Base-by-base conservation (phyloP, 1,139 yeast genomes). In the Zygosaccharomyces sapae region DNA sequence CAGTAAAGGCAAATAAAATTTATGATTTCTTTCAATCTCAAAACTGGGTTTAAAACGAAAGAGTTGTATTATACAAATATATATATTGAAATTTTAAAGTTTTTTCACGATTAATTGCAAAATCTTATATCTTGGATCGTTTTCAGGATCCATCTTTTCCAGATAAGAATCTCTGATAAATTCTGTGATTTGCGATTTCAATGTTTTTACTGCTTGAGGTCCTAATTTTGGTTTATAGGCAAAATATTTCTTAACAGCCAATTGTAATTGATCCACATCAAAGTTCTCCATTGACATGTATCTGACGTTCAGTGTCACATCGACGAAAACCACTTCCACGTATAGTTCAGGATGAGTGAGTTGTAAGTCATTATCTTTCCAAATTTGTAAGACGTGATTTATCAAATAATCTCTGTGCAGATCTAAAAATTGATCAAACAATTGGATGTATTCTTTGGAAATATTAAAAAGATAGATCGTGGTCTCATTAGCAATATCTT, bases 11-110 rank as follows among this genome's bases (percentile, higher is more conserved):
- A 1, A 82, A 88, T 20, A 81, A 84, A 63, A 86, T 92, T 44
- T 90, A 86, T 67, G 97, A 92, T 63, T 92, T 92, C 62, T 90
- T 92, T 67, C 88, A 86, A 51, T 82, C 82, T 52, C 96, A 90
- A 76, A 86, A 89, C 49, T 92, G 98, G 98, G 70, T 74, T 43
- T 70, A 56, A 50, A 45, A 43, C 38, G 37, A 22, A 39, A 44
- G 34, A 19, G 22, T 27, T 27, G 45, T 36, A 45, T 33, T 36
- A 36, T 36, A 20, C 18, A 20, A 18, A 29, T 18, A 19, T 33
- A 33, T 18, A 13, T 37, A 38, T 20, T 10, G n/a, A 10, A 10
- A 27, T 7, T 7, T 33, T 57, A 67, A 44, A 67, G 52, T 51
- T 63, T 69, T 43, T 63, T 67, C 16, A 66, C 58, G 39, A 70